These are phyloP conservation scores for Clarireedia homoeocarpa DNA, from an alignment of 2,329 filamentous ascomycete species.

Conservation along the genomic window DNA sequence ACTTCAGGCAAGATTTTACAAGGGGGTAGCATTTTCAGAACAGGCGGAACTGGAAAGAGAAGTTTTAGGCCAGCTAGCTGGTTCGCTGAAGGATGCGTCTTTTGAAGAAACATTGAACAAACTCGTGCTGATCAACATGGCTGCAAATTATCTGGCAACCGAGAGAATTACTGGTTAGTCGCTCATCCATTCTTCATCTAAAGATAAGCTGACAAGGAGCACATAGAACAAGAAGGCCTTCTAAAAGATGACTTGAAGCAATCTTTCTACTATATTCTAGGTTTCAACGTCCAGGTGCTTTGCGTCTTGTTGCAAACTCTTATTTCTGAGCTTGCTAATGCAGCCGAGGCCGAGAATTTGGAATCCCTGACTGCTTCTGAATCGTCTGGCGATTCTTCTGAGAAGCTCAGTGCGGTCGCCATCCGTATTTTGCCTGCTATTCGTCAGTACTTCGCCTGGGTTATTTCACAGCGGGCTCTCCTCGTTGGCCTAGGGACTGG, in stretches of 20 bases:
- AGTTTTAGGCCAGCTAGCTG: constrained; percentile 68
- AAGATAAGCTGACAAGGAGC: too few species aligned
- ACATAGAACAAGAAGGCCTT: constrained; percentile 32
- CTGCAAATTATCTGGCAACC: constrained; percentile 67
- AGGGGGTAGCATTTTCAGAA: constrained; percentile 64
- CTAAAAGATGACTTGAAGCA: constrained; percentile 20
- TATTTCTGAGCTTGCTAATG: constrained; percentile 58
- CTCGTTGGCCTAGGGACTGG: constrained; percentile 32
- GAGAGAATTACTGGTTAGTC: constrained; percentile 49
- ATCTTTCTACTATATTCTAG: constrained; percentile 58
- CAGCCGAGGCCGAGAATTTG: constrained; percentile 31
- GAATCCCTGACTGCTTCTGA: constrained; percentile 35
- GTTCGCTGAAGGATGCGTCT: constrained; percentile 61
- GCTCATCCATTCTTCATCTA: neutral
- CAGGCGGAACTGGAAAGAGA: constrained; percentile 80
- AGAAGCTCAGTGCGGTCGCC: constrained; percentile 50
- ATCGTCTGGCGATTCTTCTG: constrained; percentile 31
- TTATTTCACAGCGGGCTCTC: constrained; percentile 46
- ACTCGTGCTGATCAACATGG: constrained; percentile 78
- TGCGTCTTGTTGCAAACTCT: constrained; percentile 63
- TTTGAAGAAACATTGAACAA: constrained; percentile 63
- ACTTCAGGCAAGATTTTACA: constrained; percentile 78
- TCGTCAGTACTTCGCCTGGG: constrained; percentile 62
- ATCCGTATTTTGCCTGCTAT: constrained; percentile 55
- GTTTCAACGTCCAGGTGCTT: constrained; percentile 73